A percentile compares a stretch with the other conserved stretches of the same genome.
These are phyloP conservation scores for Populus alba DNA, from an alignment of 345 rosid species.

Conservation along the genomic window DNA sequence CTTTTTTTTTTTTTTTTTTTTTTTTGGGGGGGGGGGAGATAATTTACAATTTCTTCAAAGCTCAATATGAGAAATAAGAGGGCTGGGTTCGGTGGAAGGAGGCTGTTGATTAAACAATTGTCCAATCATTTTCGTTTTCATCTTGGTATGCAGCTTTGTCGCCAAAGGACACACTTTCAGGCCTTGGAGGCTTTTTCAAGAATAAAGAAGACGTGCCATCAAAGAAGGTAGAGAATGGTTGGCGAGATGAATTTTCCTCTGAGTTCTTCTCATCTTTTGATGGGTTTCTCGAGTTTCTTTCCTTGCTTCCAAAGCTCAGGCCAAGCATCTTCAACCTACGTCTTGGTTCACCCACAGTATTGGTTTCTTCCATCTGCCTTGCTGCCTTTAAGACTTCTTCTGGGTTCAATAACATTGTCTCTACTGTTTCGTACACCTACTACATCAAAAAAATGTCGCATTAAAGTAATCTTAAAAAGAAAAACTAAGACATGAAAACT, in stretches of 20 bases:
- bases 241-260: conserved; percentile 46
- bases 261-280: conserved; percentile 42
- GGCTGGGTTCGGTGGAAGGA: not conserved
- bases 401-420: conserved; percentile 63
- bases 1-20: too few species aligned
- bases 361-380: conserved; percentile 47
- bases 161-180: conserved; percentile 29
- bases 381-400: conserved; percentile 61
- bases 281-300: conserved; percentile 43
- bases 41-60: too few species aligned
- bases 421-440: conserved; percentile 88
- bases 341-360: conserved; percentile 44
- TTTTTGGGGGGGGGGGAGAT: too few species aligned
- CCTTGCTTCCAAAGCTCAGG: conserved; percentile 66
- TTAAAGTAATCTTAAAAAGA: not conserved
- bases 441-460: conserved; percentile 1
- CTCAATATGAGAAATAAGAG: not conserved
- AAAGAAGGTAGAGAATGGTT: conserved; percentile 71
- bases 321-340: conserved; percentile 62
- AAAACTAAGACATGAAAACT: too few species aligned
- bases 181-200: conserved; percentile 69
- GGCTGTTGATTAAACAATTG: conserved; percentile 39
- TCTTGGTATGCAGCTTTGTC: conserved; percentile 29
- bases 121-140: conserved; percentile 61
- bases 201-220: conserved; percentile 83